Percentiles rank a stretch among this genome's conserved stretches.
These are phyloP conservation scores for Tinospora cordifolia DNA, from an alignment of 164 flowering plant genomes.

Conservation along the genomic window DNA sequence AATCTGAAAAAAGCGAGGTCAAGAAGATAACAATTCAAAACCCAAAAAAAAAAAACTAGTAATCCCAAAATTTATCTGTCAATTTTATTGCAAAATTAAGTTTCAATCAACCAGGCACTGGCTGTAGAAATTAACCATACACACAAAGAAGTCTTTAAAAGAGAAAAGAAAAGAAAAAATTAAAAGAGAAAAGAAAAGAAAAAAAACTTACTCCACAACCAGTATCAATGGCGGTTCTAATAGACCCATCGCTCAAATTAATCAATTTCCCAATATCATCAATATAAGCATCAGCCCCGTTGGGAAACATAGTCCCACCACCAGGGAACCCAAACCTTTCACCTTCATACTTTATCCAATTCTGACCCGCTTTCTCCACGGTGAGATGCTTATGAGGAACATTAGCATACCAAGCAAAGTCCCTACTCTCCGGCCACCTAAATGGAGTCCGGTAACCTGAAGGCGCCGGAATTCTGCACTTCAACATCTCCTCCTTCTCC, in stretches of 20 bases:
- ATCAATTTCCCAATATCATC: slow-evolving; percentile 71
- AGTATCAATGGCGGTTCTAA: slow-evolving; percentile 90
- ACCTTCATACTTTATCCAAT: slow-evolving; percentile 69
- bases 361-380: slow-evolving; percentile 80
- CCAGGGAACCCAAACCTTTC: slow-evolving; percentile 84
- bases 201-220: slow-evolving; percentile 85
- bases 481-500: slow-evolving; percentile 25
- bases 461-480: slow-evolving; percentile 79
- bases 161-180: too few relatives aligned
- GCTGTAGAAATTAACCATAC: too few relatives aligned
- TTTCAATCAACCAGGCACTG: too few relatives aligned
- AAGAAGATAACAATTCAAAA: neutral
- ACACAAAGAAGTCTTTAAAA: too few relatives aligned
- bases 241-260: slow-evolving; percentile 56
- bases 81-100: too few relatives aligned
- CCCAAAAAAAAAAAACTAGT: neutral
- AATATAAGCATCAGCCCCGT: slow-evolving; percentile 78
- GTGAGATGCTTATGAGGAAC: slow-evolving; percentile 78
- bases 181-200: too few relatives aligned
- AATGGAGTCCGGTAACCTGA: slow-evolving; percentile 60
- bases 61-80: neutral
- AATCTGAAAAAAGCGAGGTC: neutral
- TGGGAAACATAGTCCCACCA: slow-evolving; percentile 95
- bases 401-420: slow-evolving; percentile 71
- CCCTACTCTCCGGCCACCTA: slow-evolving; percentile 80